Conservation (phyloP, 345 rosid genomes). For the Theobroma cacao region DNA sequence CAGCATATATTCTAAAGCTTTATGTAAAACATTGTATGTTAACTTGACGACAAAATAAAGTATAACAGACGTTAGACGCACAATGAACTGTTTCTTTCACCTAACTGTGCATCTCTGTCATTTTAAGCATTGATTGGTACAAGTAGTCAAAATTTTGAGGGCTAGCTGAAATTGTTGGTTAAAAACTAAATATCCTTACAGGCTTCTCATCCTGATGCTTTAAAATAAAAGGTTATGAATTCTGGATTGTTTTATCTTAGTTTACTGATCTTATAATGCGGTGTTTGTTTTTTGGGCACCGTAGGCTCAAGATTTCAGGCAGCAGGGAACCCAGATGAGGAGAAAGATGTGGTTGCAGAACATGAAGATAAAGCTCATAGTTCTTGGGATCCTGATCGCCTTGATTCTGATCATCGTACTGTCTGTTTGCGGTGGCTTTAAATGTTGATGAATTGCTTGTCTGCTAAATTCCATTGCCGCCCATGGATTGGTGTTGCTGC, state of each 20-base stretch:
- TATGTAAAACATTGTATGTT: background rate
- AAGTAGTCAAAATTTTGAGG: background rate
- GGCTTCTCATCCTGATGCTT: background rate
- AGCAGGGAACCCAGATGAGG: conserved; percentile 62
- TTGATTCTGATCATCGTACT: conserved; percentile 59
- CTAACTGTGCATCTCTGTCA: background rate
- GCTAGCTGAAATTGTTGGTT: background rate
- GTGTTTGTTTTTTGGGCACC: background rate
- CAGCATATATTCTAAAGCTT: background rate
- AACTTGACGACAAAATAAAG: too few species aligned
- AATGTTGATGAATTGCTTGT: conserved; percentile 23
- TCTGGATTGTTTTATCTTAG: background rate
- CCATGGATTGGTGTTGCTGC: background rate
- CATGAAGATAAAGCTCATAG: conserved; percentile 74
- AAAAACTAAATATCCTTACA: background rate
- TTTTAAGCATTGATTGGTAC: background rate
- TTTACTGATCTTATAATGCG: background rate
- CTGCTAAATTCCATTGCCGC: background rate
- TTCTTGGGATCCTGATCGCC: conserved; percentile 50
- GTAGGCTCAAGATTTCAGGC: conserved; percentile 80
- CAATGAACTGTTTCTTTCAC: background rate
- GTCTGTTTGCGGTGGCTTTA: conserved; percentile 41
- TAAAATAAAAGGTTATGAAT: background rate
- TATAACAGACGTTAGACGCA: too few species aligned
- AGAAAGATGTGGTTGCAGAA: conserved; percentile 75